Conservation (phyloP, 2,329 filamentous ascomycete species). For the Harringtonia aguacate region DNA sequence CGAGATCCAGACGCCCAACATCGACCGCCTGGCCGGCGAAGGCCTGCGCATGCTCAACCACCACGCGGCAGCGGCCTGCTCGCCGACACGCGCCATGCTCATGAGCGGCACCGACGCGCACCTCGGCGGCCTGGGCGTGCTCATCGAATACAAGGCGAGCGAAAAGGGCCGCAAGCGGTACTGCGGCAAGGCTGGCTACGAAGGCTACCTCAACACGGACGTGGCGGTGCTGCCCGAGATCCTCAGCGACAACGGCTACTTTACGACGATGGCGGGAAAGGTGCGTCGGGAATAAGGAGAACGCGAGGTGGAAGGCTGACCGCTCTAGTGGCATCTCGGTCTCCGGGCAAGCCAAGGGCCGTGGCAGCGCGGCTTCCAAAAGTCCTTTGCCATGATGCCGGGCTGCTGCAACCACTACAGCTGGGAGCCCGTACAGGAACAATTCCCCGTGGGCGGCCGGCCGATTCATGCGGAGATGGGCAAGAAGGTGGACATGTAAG, state of each 20-base stretch:
- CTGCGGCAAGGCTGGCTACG: conserved; percentile 43
- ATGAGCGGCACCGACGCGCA: conserved; percentile 55
- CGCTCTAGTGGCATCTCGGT: conserved; percentile 46
- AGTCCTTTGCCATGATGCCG: conserved; percentile 48
- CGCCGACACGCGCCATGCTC: conserved; percentile 54
- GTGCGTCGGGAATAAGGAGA: too few relatives aligned
- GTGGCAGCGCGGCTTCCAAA: conserved; percentile 46
- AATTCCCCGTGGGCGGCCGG: conserved; percentile 9
- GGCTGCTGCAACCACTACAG: conserved; percentile 46
- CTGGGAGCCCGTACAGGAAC: conserved; percentile 30
- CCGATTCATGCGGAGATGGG: conserved; percentile 15
- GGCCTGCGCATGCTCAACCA: conserved; percentile 46
- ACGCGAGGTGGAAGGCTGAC: conserved; percentile 24
- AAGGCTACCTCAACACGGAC: conserved; percentile 51
- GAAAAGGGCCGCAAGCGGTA: neutral
- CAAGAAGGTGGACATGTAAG: conserved; percentile 6
- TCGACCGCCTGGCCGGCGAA: conserved; percentile 27
- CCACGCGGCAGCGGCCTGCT: conserved; percentile 54
- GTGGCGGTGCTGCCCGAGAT: conserved; percentile 49
- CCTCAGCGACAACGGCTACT: conserved; percentile 46
- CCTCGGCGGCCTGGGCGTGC: conserved; percentile 45
- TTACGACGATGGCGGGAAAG: conserved; percentile 51
- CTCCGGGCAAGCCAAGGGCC: conserved; percentile 31
- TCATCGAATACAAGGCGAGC: conserved; percentile 36
- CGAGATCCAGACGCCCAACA: conserved; percentile 22